phyloP scores from a whole-genome alignment of 257 asterid species.

The Solanum megistacrolobum region DNA sequence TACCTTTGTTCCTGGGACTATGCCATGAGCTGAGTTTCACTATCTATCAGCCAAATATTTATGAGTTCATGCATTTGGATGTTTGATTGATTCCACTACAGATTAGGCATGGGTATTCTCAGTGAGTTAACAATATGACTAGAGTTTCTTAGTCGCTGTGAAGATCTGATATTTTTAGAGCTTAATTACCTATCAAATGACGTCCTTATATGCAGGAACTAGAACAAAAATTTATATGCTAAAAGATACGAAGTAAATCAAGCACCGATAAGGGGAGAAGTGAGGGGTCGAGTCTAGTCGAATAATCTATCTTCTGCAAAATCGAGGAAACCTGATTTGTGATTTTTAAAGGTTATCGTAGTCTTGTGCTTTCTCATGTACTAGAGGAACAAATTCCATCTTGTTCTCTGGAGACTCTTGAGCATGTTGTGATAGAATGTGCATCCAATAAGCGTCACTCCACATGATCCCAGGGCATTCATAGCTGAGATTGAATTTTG shows the following conservation, averaged over 20 bases:
- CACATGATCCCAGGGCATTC: slow-evolving; percentile 65
- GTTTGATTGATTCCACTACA: neutral
- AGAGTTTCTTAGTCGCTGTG: neutral
- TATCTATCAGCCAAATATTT: neutral
- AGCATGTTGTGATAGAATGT: slow-evolving; percentile 39
- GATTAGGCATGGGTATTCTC: neutral
- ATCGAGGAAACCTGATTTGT: neutral
- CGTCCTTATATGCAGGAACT: neutral
- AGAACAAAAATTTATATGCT: neutral
- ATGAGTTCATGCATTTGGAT: neutral
- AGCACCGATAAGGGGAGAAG: neutral
- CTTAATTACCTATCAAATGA: neutral
- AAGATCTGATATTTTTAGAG: neutral
- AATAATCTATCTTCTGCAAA: neutral
- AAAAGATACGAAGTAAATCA: neutral
- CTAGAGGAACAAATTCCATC: slow-evolving; percentile 50
- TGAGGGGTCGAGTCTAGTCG: neutral
- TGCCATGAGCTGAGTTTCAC: neutral
- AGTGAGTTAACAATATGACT: neutral
- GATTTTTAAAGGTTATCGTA: slow-evolving; percentile 1
- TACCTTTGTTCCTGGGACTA: neutral
- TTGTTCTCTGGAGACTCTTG: slow-evolving; percentile 39
- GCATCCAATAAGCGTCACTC: slow-evolving; percentile 64
- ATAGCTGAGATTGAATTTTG: slow-evolving; percentile 62
- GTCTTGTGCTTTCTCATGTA: slow-evolving; percentile 43